Base-by-base conservation (phyloP, 2,329 filamentous ascomycete genomes). In the Pseudogymnoascus sp. region DNA sequence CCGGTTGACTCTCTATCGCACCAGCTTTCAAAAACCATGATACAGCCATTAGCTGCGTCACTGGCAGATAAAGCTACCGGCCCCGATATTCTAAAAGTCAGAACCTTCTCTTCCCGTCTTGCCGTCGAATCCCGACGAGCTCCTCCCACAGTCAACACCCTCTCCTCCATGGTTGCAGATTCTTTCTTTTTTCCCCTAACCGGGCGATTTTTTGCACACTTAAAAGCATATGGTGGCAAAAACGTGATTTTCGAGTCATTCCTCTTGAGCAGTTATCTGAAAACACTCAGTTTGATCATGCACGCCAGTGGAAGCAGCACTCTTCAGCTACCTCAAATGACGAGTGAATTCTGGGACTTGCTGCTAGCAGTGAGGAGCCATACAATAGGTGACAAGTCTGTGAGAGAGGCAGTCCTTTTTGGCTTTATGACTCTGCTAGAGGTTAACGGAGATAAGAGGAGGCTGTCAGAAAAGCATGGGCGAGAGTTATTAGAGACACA, bases 161-260 rank as follows among this genome's bases (percentile, higher is more conserved):
- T 96, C 0, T 88, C 92, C 39, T 84, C 87, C 60, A 78, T 96
- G 26, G 84, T 97, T 26, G 83, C 86, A 0, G 80, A 85, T 0
- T 83, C 82, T 14, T 94, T 97, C 78, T 97, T 97, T 82, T 89
- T 89, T 66, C 93, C 94, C 0, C 80, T 99, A 8, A 88, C 89
- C 0, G 89, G 88, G 0, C 87, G 91, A 43, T 95, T 94, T 75
- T 89, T 88, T 71, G 80, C 89, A 2, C 78, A 83, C 65, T 70
- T 81, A 33, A 82, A 82, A 66, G 86, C 82, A 0, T 73, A 83
- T 49, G 77, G 76, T 52, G 76, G 78, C 6, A 73, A 77, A 58
- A 84, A 85, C 60, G 82, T 92, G 59, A 81, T 91, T 65, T 83
- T 91, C 60, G 85, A 91, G 43, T 87, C 91, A 0, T 83, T 89